Base-by-base conservation (phyloP, 345 rosid genomes). In the Lumnitzera littorea region DNA sequence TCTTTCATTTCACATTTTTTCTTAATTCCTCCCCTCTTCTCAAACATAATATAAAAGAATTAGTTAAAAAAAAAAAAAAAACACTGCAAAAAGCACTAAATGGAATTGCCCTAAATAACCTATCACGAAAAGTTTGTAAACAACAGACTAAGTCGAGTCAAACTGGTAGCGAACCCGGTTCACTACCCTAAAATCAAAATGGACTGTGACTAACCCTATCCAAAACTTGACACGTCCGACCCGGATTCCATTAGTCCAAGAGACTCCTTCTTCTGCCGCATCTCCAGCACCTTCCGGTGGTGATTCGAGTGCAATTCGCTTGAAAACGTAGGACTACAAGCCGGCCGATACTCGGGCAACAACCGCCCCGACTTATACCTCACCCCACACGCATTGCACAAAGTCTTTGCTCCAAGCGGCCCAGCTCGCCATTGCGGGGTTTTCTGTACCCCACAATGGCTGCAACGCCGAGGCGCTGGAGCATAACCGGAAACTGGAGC, bases 361-460 rank as follows among this genome's bases (percentile, higher is more conserved):
- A 92, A 75, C 65, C 98, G 80, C 31, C 98, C 98, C 24, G 97
- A 92, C 68, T 92, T 92, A 70, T 68, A 89, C 72, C 97, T 71
- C 52, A 92, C 97, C 9, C 98, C 97, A 20, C 97, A 92, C 0
- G 97, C 97, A 70, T 92, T 92, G 64, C 98, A 92, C 15, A 92
- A 69, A 16, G 96, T 89, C 77, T 92, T 92, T 41, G 88, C 80
- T 31, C 98, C 98, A 24, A 74, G 66, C 16, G 98, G 98, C 47
- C 98, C 98, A 66, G 91, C 73, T 64, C 98, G 70, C 98, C 98
- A 91, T 60, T 91, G 98, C 53, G 96, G 96, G 13, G 96, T 91
- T 77, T 85, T 89, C 46, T 79, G 84, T 11, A 89, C 95, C n/a
- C 95, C 94, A 60, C 96, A 91, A 70, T 91, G 98, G 66, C 88